phyloP scores from a whole-genome alignment of 148 eudicot genomes.

The Cornus florida region DNA sequence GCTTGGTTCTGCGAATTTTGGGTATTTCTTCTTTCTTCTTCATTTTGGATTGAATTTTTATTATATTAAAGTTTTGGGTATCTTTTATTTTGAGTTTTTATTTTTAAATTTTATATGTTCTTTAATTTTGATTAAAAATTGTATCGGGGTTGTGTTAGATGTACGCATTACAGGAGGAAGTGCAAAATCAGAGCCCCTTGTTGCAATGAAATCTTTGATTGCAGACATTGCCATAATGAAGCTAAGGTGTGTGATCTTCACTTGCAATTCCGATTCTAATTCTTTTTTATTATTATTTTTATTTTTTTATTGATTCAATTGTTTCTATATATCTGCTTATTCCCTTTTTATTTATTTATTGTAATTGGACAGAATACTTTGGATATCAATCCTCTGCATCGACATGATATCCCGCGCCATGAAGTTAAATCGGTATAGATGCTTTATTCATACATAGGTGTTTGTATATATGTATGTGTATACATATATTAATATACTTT shows the following conservation, averaged over 20 bases:
- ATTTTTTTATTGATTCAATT: background rate
- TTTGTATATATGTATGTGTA: no score
- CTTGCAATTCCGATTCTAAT: background rate
- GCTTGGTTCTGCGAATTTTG: no score
- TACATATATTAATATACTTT: no score
- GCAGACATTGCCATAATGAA: constrained; percentile 83
- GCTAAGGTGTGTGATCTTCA: constrained; percentile 46
- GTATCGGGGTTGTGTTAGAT: constrained; percentile 27
- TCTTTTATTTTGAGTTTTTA: no score
- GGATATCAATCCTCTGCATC: constrained; percentile 42
- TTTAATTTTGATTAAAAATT: no score
- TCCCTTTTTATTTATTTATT: background rate
- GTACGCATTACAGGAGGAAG: constrained; percentile 68
- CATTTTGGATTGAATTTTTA: no score
- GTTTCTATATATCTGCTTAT: background rate
- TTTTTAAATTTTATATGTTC: no score
- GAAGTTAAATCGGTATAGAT: constrained; percentile 42
- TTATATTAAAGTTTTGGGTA: no score
- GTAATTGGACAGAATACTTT: constrained; percentile 44
- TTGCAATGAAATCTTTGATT: constrained; percentile 69
- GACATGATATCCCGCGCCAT: constrained; percentile 76
- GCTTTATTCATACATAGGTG: no score
- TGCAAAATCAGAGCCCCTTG: constrained; percentile 88
- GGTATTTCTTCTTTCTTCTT: no score
- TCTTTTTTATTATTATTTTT: background rate